These are phyloP conservation scores for Gyrodon lividus DNA, from an alignment of 768 basidiomycete genomes.

Conservation along the genomic window DNA sequence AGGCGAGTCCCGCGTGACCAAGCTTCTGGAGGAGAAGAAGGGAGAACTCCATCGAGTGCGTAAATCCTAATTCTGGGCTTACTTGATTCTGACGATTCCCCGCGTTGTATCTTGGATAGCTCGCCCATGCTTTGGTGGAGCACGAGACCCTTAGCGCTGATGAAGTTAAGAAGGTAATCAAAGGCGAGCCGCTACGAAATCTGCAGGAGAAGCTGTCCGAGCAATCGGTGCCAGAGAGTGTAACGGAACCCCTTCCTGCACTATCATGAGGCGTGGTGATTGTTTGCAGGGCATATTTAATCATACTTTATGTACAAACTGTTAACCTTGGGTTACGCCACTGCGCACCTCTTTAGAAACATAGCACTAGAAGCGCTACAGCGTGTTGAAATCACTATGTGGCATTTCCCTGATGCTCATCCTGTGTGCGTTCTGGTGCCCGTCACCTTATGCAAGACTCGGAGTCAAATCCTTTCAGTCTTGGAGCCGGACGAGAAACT, in stretches of 20 bases:
- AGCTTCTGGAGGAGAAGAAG: constrained; percentile 62
- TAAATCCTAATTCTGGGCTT: constrained; percentile 4
- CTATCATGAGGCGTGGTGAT: constrained; percentile 10
- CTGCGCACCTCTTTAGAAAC: background rate
- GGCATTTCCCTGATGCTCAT: too few species aligned
- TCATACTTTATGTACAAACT: background rate
- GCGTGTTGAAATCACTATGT: too few species aligned
- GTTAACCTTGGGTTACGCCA: background rate
- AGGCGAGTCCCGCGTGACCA: constrained; percentile 64
- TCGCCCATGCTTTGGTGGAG: constrained; percentile 90
- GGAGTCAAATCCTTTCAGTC: too few species aligned
- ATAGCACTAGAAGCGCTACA: background rate
- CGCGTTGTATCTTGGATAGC: constrained; percentile 40
- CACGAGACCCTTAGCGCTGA: constrained; percentile 89
- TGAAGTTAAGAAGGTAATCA: constrained; percentile 84
- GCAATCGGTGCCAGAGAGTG: constrained; percentile 28
- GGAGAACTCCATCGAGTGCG: constrained; percentile 75
- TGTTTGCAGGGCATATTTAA: background rate
- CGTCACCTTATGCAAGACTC: too few species aligned
- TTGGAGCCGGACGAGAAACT: too few species aligned
- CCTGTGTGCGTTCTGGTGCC: too few species aligned
- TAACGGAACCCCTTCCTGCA: constrained; percentile 6
- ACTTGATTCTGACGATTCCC: background rate
- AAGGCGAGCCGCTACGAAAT: constrained; percentile 74
- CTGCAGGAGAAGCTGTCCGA: constrained; percentile 66